phyloP scores from a whole-genome alignment of 1,284 basidiomycete genomes.

The Taiwanofungus camphoratus region DNA sequence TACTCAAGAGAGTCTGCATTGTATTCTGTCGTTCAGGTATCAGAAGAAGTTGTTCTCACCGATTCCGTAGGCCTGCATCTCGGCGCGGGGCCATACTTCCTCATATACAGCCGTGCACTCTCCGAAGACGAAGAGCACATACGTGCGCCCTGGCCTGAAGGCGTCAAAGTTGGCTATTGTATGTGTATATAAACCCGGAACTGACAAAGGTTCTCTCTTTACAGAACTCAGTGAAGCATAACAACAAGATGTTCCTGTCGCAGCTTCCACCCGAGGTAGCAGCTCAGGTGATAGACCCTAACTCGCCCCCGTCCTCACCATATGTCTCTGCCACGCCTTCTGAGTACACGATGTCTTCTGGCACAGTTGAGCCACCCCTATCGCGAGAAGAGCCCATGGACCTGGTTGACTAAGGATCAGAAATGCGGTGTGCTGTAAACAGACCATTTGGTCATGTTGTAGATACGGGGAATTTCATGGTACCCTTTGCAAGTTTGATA shows the following conservation, averaged over 20 bases:
- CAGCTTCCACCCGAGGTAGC: conserved; percentile 22
- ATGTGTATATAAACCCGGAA: neutral
- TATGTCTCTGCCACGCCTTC: conserved; percentile 14
- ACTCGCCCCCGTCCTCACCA: conserved; percentile 26
- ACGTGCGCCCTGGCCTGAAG: conserved; percentile 35
- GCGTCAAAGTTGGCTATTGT: conserved; percentile 31
- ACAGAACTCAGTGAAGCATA: conserved; percentile 27
- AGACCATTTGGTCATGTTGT: too few relatives aligned
- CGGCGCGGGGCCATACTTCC: conserved; percentile 65
- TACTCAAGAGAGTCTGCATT: neutral
- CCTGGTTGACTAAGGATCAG: conserved; percentile 5
- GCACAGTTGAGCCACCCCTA: conserved; percentile 16
- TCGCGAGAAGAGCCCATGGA: conserved; percentile 22
- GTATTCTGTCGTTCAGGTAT: conserved; percentile 38
- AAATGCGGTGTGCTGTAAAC: too few relatives aligned
- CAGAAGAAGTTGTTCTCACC: conserved; percentile 59
- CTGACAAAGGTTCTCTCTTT: neutral
- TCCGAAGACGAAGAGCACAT: conserved; percentile 29
- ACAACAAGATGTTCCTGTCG: conserved; percentile 27
- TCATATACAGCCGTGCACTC: conserved; percentile 59
- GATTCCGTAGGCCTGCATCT: conserved; percentile 67
- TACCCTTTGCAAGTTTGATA: too few relatives aligned
- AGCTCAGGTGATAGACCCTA: conserved; percentile 18
- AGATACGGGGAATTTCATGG: too few relatives aligned
- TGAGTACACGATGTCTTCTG: conserved; percentile 20